phyloP scores from a whole-genome alignment of 2,329 filamentous ascomycete species.

The Diaporthe sp. region DNA sequence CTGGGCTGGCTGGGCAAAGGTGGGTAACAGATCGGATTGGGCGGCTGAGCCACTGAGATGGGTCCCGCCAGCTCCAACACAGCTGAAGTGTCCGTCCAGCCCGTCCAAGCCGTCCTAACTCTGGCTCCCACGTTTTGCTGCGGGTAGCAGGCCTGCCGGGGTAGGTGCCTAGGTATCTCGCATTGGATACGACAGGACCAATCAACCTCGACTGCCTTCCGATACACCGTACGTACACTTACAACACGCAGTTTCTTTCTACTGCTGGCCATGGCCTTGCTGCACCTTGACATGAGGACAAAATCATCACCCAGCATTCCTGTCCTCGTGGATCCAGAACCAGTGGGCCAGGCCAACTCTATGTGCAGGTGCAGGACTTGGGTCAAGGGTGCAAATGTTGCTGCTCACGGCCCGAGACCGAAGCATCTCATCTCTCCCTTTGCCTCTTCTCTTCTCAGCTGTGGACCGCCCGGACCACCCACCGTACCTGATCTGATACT shows the following conservation, averaged over 20 bases:
- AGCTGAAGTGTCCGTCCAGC: slow-evolving; percentile 6
- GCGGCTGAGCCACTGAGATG: slow-evolving; percentile 27
- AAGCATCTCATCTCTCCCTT: background rate
- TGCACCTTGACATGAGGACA: background rate
- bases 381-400: slow-evolving; percentile 4
- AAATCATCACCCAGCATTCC: too few relatives aligned
- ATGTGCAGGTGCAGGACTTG: background rate
- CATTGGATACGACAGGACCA: background rate
- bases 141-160: background rate
- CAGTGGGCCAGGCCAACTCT: background rate
- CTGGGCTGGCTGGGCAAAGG: slow-evolving; percentile 2
- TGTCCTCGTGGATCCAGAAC: background rate
- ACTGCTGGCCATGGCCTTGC: background rate
- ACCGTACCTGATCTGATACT: background rate
- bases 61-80: background rate
- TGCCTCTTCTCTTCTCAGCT: background rate
- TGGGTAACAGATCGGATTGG: slow-evolving; percentile 24
- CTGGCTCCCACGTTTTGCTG: slow-evolving; percentile 24
- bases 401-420: background rate
- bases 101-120: background rate
- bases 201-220: background rate
- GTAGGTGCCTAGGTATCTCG: too few relatives aligned
- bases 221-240: too few relatives aligned
- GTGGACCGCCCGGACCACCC: background rate
- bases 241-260: background rate